Evolutionary conservation across 2,329 filamentous ascomycete genomes (phyloP).

Genomic region (Coniochaeta sp.): DNA sequence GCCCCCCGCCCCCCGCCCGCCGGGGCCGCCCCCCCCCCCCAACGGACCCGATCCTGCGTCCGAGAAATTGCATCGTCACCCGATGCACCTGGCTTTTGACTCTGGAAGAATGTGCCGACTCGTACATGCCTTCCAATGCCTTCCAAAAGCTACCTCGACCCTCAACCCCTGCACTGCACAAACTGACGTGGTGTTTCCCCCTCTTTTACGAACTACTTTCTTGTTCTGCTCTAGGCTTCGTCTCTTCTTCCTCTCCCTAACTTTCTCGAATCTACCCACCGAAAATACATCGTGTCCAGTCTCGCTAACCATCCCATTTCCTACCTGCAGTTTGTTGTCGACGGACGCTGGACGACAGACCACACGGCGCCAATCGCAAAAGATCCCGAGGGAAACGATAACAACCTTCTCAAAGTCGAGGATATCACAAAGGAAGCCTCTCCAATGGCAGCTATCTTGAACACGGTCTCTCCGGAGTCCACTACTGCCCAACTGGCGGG

Average conservation of each 20-base stretch:
- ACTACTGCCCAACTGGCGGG: conserved; percentile 63
- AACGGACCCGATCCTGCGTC: neutral
- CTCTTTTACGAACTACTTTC: neutral
- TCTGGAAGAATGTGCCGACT: neutral
- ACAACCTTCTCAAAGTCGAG: conserved; percentile 80
- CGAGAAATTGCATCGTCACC: neutral
- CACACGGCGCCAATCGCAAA: conserved; percentile 72
- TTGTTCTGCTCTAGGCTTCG: conserved; percentile 8
- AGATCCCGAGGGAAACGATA: conserved; percentile 77
- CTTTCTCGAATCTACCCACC: neutral
- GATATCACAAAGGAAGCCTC: conserved; percentile 49
- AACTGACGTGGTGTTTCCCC: neutral
- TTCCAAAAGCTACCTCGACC: neutral
- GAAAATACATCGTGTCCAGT: neutral
- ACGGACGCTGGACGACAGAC: conserved; percentile 85
- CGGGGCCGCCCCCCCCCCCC: too few species aligned
- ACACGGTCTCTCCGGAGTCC: conserved; percentile 59
- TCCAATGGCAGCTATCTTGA: conserved; percentile 46
- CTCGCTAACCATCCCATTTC: conserved; percentile 10
- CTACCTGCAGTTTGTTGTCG: conserved; percentile 77
- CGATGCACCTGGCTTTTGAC: neutral
- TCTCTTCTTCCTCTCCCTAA: neutral
- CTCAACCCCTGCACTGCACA: neutral
- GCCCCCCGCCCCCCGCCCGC: too few species aligned
- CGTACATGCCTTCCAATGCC: neutral